Base-by-base conservation (phyloP, 352 stramenopile genomes). In the Aphanomyces stellatus region DNA sequence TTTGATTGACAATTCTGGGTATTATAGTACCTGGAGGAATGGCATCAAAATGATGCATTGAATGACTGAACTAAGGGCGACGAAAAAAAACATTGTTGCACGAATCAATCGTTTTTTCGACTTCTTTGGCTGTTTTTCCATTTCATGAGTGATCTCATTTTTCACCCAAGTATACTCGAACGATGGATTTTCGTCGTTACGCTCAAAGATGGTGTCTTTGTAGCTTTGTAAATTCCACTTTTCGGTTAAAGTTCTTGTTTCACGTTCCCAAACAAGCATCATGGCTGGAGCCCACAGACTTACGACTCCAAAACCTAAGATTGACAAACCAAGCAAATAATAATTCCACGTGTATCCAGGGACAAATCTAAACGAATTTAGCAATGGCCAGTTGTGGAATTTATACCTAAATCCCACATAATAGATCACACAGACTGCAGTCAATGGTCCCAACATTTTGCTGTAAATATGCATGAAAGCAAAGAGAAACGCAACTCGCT, bases 391-490 rank as follows among this genome's bases (percentile, higher is more conserved):
- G 28, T 46, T 46, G n/a, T n/a, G n/a, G n/a, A n/a, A n/a, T n/a
- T n/a, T n/a, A 49, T 93, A 93, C 24, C 86, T 82, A 34, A 92
- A 90, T 49, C 70, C 71, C 31, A 92, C 64, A 63, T 95, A 95
- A 63, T 91, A 95, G 28, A 78, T 56, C 8, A 91, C 73, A 41
- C 82, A 86, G 2, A 83, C 43, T n/a, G 76, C 34, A 30, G 76
- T 91, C 19, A 95, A 73, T 19, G 86, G 86, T 65, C 90, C 25
- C 51, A 95, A 60, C 63, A 90, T 81, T 74, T 95, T 95, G 48
- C 78, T 93, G 75, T 95, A 95, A 70, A 93, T 91, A 66, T 92
- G 83, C 85, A 95, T 95, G 53, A 93, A 95, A 1, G 87, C 87
- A 66, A 95, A 95, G 5, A 93, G 69, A 65, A 95, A 95, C 28